Base-by-base conservation (phyloP, 768 basidiomycete genomes). In the Tulasnella calospora region DNA sequence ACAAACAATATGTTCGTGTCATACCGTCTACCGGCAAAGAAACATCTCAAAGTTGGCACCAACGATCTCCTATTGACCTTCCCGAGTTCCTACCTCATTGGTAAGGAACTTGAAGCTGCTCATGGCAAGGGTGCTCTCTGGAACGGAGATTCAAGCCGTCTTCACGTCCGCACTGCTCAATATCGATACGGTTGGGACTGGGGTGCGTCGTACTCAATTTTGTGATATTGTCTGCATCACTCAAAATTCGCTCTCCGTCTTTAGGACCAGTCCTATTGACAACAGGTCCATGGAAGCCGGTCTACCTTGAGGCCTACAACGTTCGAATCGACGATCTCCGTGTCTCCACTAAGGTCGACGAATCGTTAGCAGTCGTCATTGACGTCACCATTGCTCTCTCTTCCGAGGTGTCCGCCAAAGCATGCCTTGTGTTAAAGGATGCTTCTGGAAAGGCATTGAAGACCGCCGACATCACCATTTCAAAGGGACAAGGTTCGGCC, bases 121-220 rank as follows among this genome's bases (percentile, higher is more conserved):
- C 86, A 92, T 76, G 89, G 87, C 17, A 92, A 91, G 83, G 82
- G 89, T 21, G 83, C 86, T 2, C 85, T 92, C 10, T 96, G 94
- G 96, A 98, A 98, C 81, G 96, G 97, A 13, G 94, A 97, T 83
- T 91, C 93, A 0, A 94, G 93, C 81, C 89, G 96, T 67, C 86
- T 98, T 36, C 94, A 96, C 83, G 93, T 96, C 33, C 89, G 96
- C 70, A 98, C 98, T 85, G 95, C 96, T 0, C 94, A 95, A 82
- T 98, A 96, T 86, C 92, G 75, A 23, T 76, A 94, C 82, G 93
- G 93, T n/a, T 95, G 94, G 94, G 94, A 95, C 82, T 96, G 94
- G 94, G 93, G 91, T 88, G 80, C 81, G 77, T 51, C 78, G 73
- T 72, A 41, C 10, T 51, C 75, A 13, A 35, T 7, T 19, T 33